A percentile compares a stretch with the other conserved stretches of the same genome.
These are phyloP conservation scores for Posidonia australis DNA, from an alignment of 106 monocot genomes.

Conservation along the genomic window DNA sequence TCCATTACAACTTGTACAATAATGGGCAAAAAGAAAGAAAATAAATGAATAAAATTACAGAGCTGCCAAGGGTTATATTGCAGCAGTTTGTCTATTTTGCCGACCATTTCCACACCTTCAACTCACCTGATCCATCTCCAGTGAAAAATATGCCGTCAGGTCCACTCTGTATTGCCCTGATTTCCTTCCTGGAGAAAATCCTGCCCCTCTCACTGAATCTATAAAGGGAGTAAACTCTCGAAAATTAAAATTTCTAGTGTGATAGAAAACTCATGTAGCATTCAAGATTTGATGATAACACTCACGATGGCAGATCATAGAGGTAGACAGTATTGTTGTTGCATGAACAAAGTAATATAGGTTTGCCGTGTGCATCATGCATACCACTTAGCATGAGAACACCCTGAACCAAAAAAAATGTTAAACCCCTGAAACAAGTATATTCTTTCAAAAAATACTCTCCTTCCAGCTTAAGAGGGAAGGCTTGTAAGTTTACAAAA, in stretches of 20 bases:
- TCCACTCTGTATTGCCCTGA: slow-evolving; percentile 57
- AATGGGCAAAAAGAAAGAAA: slow-evolving; percentile 1
- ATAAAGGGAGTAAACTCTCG: background rate
- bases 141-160: slow-evolving; percentile 83
- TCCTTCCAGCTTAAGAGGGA: too few species aligned
- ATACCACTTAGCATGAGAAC: slow-evolving; percentile 54
- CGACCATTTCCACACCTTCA: slow-evolving; percentile 81
- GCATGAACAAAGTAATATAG: slow-evolving; percentile 53
- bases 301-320: slow-evolving; percentile 94
- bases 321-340: slow-evolving; percentile 69
- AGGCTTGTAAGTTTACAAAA: too few species aligned
- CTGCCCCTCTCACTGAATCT: slow-evolving; percentile 80
- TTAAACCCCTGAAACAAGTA: too few species aligned
- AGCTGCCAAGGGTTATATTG: background rate
- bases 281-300: background rate
- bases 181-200: slow-evolving; percentile 70
- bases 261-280: background rate
- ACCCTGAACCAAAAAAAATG: slow-evolving; percentile 33
- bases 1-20: background rate
- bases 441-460: too few species aligned
- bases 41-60: slow-evolving; percentile 9
- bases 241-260: background rate
- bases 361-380: slow-evolving; percentile 73
- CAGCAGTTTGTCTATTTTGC: background rate
- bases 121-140: slow-evolving; percentile 66